Conservation (phyloP, 495 filamentous ascomycete genomes). For the Cudoniella acicularis region DNA sequence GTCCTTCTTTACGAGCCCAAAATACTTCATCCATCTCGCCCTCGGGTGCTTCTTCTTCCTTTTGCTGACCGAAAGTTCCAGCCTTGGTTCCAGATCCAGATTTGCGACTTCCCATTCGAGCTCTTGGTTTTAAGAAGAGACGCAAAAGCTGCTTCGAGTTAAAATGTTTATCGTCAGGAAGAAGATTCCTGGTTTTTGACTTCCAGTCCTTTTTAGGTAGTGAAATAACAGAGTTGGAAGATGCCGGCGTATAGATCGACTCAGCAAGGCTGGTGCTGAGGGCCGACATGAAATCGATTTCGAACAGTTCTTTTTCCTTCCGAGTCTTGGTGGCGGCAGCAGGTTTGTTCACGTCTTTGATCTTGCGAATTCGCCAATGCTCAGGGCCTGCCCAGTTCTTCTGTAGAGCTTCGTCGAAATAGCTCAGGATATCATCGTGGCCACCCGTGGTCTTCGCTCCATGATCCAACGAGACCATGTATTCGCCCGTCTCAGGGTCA, state of each 20-base stretch:
- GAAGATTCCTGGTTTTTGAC: conserved; percentile 84
- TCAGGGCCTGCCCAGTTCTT: conserved; percentile 99
- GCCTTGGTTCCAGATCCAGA: conserved; percentile 32
- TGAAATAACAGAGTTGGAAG: conserved; percentile 75
- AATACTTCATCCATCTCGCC: conserved; percentile 91
- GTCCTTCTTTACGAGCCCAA: conserved; percentile 79
- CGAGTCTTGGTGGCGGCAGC: conserved; percentile 53
- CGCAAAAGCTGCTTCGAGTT: conserved; percentile 84
- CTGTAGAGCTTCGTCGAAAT: conserved; percentile 91
- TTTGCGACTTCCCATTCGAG: conserved; percentile 59
- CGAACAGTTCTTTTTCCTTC: conserved; percentile 95
- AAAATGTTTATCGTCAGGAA: conserved; percentile 98
- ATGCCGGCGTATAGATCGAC: conserved; percentile 77
- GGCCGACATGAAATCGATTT: conserved; percentile 81
- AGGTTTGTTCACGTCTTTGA: conserved; percentile 75
- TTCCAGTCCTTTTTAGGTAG: conserved; percentile 93
- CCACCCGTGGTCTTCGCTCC: conserved; percentile 48
- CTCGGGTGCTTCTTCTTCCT: conserved; percentile 52
- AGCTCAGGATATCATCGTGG: conserved; percentile 90
- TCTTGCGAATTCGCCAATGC: conserved; percentile 93
- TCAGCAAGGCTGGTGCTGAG: conserved; percentile 70
- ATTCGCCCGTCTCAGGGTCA: conserved; percentile 57
- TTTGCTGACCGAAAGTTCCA: conserved; percentile 34
- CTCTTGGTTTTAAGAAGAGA: conserved; percentile 93
- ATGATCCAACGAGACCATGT: conserved; percentile 68